These are phyloP conservation scores for Calonectria naviculata DNA, from an alignment of 2,329 filamentous ascomycete genomes.

Conservation along the genomic window DNA sequence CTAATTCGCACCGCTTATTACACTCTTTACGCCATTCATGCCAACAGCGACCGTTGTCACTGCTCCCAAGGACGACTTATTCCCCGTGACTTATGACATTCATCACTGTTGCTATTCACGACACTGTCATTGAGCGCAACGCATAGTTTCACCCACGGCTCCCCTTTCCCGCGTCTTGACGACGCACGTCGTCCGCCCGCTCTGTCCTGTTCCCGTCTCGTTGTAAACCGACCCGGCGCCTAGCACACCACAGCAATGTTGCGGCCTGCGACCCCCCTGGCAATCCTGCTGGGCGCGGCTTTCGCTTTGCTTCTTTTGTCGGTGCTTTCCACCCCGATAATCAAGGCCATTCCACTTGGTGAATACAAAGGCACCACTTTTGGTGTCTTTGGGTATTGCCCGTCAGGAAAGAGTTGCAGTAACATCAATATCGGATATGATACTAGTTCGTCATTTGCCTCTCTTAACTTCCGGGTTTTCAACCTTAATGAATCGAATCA, in stretches of 20 bases:
- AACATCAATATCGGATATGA: slow-evolving; percentile 86
- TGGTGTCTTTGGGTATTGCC: slow-evolving; percentile 93
- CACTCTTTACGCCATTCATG: slow-evolving; percentile 12
- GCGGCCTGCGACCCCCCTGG: slow-evolving; percentile 91
- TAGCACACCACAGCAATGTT: slow-evolving; percentile 71
- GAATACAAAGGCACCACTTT: slow-evolving; percentile 82
- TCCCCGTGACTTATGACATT: background rate
- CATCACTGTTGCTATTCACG: slow-evolving; percentile 4
- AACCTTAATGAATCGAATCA: background rate
- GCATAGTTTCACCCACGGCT: background rate
- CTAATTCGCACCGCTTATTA: background rate
- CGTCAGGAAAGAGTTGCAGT: slow-evolving; percentile 70
- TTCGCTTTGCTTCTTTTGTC: slow-evolving; percentile 89
- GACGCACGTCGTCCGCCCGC: slow-evolving; percentile 33
- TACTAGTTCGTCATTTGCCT: slow-evolving; percentile 69
- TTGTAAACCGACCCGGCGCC: slow-evolving; percentile 21
- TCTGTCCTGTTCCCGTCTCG: slow-evolving; percentile 17
- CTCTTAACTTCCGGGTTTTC: background rate
- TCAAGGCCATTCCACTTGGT: slow-evolving; percentile 86
- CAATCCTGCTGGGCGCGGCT: slow-evolving; percentile 84
- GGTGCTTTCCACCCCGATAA: slow-evolving; percentile 90
- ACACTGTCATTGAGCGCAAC: slow-evolving; percentile 1
- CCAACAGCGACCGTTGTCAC: slow-evolving; percentile 7
- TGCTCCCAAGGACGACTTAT: slow-evolving; percentile 13
- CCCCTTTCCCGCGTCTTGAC: slow-evolving; percentile 33